Base-by-base conservation (phyloP, 2,329 filamentous ascomycete species). In the Fusarium sp. region DNA sequence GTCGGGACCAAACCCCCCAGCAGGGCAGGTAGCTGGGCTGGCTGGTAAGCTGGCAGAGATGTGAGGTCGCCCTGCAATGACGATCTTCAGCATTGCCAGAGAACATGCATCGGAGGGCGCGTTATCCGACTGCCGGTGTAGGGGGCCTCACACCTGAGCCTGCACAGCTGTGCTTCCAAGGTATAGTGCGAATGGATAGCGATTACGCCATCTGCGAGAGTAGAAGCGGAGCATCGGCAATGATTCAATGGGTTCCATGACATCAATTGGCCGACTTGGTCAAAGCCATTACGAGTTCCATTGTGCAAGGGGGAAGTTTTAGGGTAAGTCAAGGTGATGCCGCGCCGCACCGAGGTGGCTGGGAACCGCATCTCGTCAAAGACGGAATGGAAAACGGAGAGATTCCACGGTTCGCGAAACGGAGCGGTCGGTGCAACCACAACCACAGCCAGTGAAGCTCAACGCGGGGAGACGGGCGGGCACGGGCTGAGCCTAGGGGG, bases 1-100 rank as follows among this genome's bases (percentile, higher is more conserved):
- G 69, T 74, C 76, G 76, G 76, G 76, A 71, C 64, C 52, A 52
- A 59, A 50, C 45, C 30, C 9, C 52, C 68, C 66, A 48, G 43
- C 43, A 48, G 43, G 43, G 41, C 41, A 43, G 41, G 41, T 23
- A 45, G 41, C 41, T 25, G 35, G 35, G 14, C 35, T 18, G 35
- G 14, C 35, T 18, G 35, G 8, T 35, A 13, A 13, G 20, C 43
- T 50, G 48, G 48, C 25, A 30, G 48, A 52, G 18, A 32, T 32
- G 25, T 27, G 25, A 35, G 9, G 69, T 48, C 48, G 41, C 52
- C 58, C 56, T 66, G 35, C 61, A 32, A 69, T 67, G 75, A 48
- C 69, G 71, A 74, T 77, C 75, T 69, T 61, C 52, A 62, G 63
- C 45, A 52, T 68, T 65, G 50, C 41, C 64, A 50, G 59, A 13